Conservation (phyloP, 1,284 basidiomycete genomes). For the Sanghuangporus baumii region DNA sequence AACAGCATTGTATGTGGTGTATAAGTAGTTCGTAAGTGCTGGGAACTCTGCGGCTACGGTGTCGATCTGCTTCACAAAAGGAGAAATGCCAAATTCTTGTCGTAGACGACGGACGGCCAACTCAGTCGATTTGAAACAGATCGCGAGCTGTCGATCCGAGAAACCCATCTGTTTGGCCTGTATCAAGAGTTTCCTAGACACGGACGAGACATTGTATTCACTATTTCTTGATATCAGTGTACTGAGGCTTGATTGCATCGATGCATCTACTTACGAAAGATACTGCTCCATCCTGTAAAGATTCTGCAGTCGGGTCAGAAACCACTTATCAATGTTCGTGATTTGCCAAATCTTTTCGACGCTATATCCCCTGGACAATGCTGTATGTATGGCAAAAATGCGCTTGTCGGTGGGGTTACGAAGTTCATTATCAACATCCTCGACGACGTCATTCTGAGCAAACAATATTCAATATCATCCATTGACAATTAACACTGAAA, state of each 20-base stretch:
- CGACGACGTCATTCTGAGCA: slow-evolving; percentile 73
- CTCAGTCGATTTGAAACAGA: slow-evolving; percentile 79
- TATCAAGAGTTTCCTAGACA: slow-evolving; percentile 65
- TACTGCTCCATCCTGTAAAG: slow-evolving; percentile 77
- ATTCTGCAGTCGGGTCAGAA: slow-evolving; percentile 83
- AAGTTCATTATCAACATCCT: slow-evolving; percentile 83
- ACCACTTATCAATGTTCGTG: slow-evolving; percentile 98
- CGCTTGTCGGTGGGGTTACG: slow-evolving; percentile 88
- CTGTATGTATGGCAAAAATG: slow-evolving; percentile 87
- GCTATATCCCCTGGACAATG: slow-evolving; percentile 85
- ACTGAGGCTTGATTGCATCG: not conserved
- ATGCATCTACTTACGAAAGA: slow-evolving; percentile 51
- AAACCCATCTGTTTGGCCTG: slow-evolving; percentile 95
- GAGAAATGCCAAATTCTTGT: slow-evolving; percentile 78
- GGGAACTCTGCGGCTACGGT: slow-evolving; percentile 99
- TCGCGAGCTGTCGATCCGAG: slow-evolving; percentile 88
- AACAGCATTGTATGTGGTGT: slow-evolving; percentile 94
- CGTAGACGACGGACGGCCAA: slow-evolving; percentile 84
- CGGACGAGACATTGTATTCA: slow-evolving; percentile 60
- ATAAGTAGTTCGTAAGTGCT: slow-evolving; percentile 97
- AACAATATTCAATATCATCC: not conserved
- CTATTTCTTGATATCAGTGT: slow-evolving; percentile 32
- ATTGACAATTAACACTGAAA: not conserved
- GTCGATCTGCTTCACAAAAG: slow-evolving; percentile 98
- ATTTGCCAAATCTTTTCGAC: slow-evolving; percentile 96